Evolutionary conservation across 129 eudicot genomes (phyloP).

Genomic region (Sambucus nigra): DNA sequence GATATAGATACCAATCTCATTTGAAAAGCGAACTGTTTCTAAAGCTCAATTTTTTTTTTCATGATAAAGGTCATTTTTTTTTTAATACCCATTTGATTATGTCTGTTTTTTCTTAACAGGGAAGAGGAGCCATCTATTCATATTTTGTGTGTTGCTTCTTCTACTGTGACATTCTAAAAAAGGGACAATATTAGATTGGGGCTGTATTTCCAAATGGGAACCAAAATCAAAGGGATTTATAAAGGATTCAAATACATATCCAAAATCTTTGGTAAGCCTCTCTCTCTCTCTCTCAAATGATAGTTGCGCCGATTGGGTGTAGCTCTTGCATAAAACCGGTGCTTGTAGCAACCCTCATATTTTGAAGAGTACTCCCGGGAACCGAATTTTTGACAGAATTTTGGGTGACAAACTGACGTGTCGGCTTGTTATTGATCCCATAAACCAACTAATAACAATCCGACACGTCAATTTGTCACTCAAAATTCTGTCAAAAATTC

Average conservation of each 20-base stretch:
- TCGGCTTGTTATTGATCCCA: too few species aligned
- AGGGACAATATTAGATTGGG: constrained; percentile 13
- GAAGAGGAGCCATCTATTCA: constrained; percentile 26
- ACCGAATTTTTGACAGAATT: too few species aligned
- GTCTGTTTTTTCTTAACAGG: constrained; percentile 28
- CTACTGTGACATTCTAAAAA: constrained; percentile 12
- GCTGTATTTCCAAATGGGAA: constrained; percentile 36
- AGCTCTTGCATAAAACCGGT: too few species aligned
- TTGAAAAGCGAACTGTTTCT: constrained; percentile 11
- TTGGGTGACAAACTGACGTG: too few species aligned
- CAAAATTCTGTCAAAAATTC: too few species aligned
- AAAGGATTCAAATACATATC: constrained; percentile 70
- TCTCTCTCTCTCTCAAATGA: too few species aligned
- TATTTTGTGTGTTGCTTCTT: constrained; percentile 9
- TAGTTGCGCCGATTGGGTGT: too few species aligned
- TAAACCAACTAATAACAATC: too few species aligned
- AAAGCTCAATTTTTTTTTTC: too few species aligned
- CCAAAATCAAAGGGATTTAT: constrained; percentile 70
- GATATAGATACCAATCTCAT: constrained; percentile 14
- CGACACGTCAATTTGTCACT: too few species aligned
- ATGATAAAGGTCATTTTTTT: background rate
- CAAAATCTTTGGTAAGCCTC: constrained; percentile 69
- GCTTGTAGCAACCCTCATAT: too few species aligned
- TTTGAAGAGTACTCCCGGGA: too few species aligned
- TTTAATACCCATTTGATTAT: background rate